These are phyloP conservation scores for Fusarium sp. DNA, from an alignment of 2,329 filamentous ascomycete species.

Conservation along the genomic window DNA sequence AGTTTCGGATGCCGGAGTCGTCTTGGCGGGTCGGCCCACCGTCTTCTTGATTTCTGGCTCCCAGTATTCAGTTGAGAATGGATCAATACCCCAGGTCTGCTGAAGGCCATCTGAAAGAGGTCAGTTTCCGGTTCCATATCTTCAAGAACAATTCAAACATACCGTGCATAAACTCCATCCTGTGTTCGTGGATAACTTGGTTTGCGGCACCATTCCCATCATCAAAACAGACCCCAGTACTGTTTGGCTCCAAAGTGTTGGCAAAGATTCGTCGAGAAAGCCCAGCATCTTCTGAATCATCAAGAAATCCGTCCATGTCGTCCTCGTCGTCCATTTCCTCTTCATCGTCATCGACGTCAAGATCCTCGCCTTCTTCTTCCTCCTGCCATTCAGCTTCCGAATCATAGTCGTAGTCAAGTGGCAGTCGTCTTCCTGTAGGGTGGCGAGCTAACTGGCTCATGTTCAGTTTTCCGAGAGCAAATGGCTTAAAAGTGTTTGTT, in stretches of 20 bases:
- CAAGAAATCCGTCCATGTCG: constrained; percentile 90
- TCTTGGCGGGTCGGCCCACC: constrained; percentile 25
- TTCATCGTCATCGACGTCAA: constrained; percentile 73
- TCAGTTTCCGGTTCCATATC: constrained; percentile 19
- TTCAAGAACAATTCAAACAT: constrained; percentile 47
- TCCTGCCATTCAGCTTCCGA: constrained; percentile 90
- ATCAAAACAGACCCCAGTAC: constrained; percentile 87
- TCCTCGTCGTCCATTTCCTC: constrained; percentile 81
- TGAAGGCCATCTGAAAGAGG: constrained; percentile 57
- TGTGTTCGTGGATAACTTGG: constrained; percentile 67
- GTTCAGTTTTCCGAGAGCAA: constrained; percentile 56
- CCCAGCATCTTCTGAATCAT: constrained; percentile 80
- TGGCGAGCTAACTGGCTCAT: constrained; percentile 64
- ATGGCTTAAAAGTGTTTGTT: constrained; percentile 72
- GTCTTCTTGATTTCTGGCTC: constrained; percentile 54
- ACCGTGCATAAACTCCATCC: constrained; percentile 81
- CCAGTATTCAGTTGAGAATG: constrained; percentile 89
- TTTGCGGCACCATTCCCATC: constrained; percentile 61
- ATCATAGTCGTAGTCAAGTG: constrained; percentile 84
- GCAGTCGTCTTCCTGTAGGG: constrained; percentile 65
- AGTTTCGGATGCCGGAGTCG: constrained; percentile 22
- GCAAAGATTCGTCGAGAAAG: constrained; percentile 67
- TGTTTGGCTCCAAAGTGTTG: constrained; percentile 79
- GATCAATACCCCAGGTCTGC: constrained; percentile 74
- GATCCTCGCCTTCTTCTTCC: constrained; percentile 76